Base-by-base conservation (phyloP, 768 basidiomycete genomes). In the Clathrus columnatus region DNA sequence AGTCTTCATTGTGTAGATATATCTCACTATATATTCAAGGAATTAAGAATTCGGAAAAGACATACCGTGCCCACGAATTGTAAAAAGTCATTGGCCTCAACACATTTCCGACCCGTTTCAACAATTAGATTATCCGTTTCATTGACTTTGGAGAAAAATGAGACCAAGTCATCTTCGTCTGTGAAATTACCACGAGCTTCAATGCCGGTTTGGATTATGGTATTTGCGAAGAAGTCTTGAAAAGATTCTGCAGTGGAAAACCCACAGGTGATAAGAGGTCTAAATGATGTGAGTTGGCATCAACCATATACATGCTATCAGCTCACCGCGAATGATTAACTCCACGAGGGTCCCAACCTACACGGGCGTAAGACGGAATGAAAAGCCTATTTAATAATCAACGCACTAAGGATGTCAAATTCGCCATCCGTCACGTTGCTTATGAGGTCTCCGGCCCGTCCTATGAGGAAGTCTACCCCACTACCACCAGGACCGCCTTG, bases 181-280 rank as follows among this genome's bases (percentile, higher is more conserved):
- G 52, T 54, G 20, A 54, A 54, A 20, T 54, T 46, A 8, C 52
- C 52, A 46, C 18, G 41, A 24, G 52, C 52, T 26, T 54, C 52
- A 8, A 29, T 27, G n/a, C 41, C 41, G 21, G 14, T 28, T 10
- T 23, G 10, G 17, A 30, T 26, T 17, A 54, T 54, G 21, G 42
- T 54, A 45, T 30, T 24, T 2, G 6, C 44, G 11, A 44, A 54
- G n/a, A 54, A 54, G 14, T 44, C 20, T 44, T n/a, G 23, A 10
- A 54, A n/a, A 14, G 41, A 44, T 7, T 54, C 43, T 8, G 16
- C 3, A 8, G 52, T 44, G 6, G n/a, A 45, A 28, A 54, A 54
- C 20, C 52, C 52, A 28, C 52, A 54, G 4, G 52, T 23, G 18
- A 46, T 54, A 20, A 20, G 24, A 29, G 49, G 49, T n/a, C 24